These are phyloP conservation scores for Solanum commersonii DNA, from an alignment of 257 asterid genomes.

Conservation along the genomic window DNA sequence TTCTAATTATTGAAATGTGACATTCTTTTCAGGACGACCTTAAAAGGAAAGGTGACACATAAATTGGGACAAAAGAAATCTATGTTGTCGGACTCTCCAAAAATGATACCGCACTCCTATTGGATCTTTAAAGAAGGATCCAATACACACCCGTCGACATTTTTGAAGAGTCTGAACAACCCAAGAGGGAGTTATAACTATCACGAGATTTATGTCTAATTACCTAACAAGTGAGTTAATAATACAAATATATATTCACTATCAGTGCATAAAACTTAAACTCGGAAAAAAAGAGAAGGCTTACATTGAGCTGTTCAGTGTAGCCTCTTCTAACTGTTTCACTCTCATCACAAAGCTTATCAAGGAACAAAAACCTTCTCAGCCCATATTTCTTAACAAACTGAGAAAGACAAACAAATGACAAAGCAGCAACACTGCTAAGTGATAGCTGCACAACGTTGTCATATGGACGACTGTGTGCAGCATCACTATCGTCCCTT, in stretches of 20 bases:
- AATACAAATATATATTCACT: background rate
- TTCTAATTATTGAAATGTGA: no score
- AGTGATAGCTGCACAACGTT: constrained; percentile 10
- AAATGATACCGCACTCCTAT: background rate
- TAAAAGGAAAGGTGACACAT: background rate
- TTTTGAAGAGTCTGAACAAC: background rate
- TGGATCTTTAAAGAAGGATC: background rate
- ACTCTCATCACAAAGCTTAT: constrained; percentile 15
- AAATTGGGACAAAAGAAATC: background rate
- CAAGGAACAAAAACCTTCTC: constrained; percentile 12
- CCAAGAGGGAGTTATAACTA: background rate
- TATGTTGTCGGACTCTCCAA: background rate
- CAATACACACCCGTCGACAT: background rate
- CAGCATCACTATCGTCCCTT: background rate
- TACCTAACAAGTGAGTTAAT: background rate
- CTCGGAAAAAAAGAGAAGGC: background rate
- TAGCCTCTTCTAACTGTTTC: constrained; percentile 10
- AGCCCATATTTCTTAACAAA: constrained; percentile 12
- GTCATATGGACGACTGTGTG: background rate
- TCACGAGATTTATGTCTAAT: background rate
- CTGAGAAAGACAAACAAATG: constrained; percentile 6
- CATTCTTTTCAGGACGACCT: background rate
- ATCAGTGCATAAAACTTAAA: background rate
- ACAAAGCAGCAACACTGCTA: constrained; percentile 7
- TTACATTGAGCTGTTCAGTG: constrained; percentile 13